A percentile compares a stretch with the other conserved stretches of the same genome.
phyloP scores from a whole-genome alignment of 805 yeast genomes.

The Debaryomyces tyrocola region DNA sequence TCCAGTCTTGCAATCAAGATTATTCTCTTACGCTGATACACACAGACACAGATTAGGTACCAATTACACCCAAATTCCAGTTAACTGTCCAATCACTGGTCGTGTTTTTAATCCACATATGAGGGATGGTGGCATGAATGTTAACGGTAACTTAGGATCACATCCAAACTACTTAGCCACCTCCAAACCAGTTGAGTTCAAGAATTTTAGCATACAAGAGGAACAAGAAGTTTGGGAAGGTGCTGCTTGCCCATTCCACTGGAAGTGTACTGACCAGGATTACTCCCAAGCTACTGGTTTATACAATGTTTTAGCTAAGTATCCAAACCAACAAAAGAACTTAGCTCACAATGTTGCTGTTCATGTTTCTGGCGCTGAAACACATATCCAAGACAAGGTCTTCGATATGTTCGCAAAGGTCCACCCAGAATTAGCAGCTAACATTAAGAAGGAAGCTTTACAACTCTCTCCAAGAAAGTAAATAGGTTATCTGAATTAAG shows the following conservation, averaged over 20 bases:
- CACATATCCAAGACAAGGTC: conserved; percentile 76
- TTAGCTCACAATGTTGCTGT: conserved; percentile 81
- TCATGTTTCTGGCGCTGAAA: conserved; percentile 69
- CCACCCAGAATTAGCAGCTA: conserved; percentile 62
- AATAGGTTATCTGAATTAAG: conserved; percentile 1
- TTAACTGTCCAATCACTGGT: conserved; percentile 70
- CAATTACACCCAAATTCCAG: conserved; percentile 84
- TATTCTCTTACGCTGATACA: conserved; percentile 75
- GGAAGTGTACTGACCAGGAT: conserved; percentile 76
- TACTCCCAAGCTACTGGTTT: conserved; percentile 74
- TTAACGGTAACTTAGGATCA: conserved; percentile 65
- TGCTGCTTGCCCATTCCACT: conserved; percentile 81
- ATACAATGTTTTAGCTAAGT: conserved; percentile 75
- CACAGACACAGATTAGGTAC: conserved; percentile 75
- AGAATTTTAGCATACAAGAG: conserved; percentile 49
- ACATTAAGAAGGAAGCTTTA: conserved; percentile 63
- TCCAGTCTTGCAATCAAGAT: conserved; percentile 74
- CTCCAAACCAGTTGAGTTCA: conserved; percentile 50
- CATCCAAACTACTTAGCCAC: conserved; percentile 75
- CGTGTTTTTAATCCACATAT: conserved; percentile 59
- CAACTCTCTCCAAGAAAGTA: conserved; percentile 50
- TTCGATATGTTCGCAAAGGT: conserved; percentile 76
- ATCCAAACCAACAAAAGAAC: conserved; percentile 80
- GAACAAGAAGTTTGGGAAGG: conserved; percentile 83
- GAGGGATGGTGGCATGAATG: conserved; percentile 78